Conservation (phyloP, 371 early-diverging fungal species). For the Apophysomyces trapeziformis region DNA sequence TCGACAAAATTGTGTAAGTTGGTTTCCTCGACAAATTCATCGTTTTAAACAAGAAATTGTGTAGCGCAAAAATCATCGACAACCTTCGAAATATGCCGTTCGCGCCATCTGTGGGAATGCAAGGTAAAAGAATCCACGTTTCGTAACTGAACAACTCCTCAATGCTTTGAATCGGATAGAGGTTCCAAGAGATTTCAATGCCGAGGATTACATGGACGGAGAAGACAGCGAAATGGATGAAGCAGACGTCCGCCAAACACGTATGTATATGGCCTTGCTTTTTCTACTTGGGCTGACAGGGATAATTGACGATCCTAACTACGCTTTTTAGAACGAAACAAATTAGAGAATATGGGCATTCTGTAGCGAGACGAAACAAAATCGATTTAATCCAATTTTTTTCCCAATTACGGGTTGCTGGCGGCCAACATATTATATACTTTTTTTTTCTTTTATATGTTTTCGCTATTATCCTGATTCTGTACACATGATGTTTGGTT, state of each 20-base stretch:
- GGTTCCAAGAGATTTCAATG: constrained; percentile 52
- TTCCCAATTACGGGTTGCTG: constrained; percentile 13
- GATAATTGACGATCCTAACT: not conserved
- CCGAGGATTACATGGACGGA: constrained; percentile 50
- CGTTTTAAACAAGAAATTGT: not conserved
- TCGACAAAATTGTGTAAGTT: constrained; percentile 82
- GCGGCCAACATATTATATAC: constrained; percentile 10
- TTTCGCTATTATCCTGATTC: not conserved
- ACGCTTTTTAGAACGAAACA: constrained; percentile 33
- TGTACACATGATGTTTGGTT: constrained; percentile 14
- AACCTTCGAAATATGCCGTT: constrained; percentile 85
- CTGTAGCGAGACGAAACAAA: constrained; percentile 16
- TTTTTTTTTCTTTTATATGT: not conserved
- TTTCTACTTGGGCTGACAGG: not conserved
- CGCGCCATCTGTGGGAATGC: constrained; percentile 97
- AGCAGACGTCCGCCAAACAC: constrained; percentile 45
- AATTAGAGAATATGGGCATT: constrained; percentile 41
- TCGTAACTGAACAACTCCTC: too few relatives aligned
- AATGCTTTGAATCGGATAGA: constrained; percentile 15
- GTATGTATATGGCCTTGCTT: constrained; percentile 24
- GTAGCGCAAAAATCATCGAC: constrained; percentile 80
- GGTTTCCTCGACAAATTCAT: not conserved
- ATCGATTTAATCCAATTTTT: not conserved
- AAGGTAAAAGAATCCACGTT: constrained; percentile 32
- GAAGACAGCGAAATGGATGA: constrained; percentile 57